Evolutionary conservation across 2,329 filamentous ascomycete species (phyloP).

Genomic region (Amylocarpus encephaloides): DNA sequence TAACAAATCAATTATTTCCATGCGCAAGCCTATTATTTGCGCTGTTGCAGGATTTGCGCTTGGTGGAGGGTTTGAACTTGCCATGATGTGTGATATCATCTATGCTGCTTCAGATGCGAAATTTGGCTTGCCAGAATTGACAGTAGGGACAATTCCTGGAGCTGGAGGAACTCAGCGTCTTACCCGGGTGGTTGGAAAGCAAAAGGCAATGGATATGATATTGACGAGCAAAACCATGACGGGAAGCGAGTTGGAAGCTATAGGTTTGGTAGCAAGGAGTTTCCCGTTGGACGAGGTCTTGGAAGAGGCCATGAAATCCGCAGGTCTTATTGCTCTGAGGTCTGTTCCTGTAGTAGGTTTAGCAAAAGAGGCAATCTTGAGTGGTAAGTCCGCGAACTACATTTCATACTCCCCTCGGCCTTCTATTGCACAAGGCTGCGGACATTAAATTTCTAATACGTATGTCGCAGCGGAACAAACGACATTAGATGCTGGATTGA

Average conservation of each 20-base stretch:
- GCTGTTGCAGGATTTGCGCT: conserved; percentile 46
- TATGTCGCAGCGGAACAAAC: conserved; percentile 36
- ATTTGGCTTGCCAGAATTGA: conserved; percentile 32
- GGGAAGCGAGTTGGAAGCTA: conserved; percentile 13
- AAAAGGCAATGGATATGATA: conserved; percentile 29
- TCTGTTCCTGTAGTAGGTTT: conserved; percentile 36
- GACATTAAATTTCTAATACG: neutral
- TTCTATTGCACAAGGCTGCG: neutral
- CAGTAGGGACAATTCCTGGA: conserved; percentile 30
- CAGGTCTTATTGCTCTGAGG: conserved; percentile 35
- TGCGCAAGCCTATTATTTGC: conserved; percentile 43
- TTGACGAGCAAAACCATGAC: conserved; percentile 18
- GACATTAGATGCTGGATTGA: conserved; percentile 36
- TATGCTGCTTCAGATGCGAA: conserved; percentile 24
- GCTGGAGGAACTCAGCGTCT: conserved; percentile 32
- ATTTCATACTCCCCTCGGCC: neutral
- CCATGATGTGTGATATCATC: conserved; percentile 38
- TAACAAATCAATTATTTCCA: conserved; percentile 31
- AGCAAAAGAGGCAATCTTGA: conserved; percentile 40
- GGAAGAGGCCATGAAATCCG: conserved; percentile 34
- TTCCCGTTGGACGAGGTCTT: conserved; percentile 34
- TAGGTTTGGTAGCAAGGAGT: conserved; percentile 24
- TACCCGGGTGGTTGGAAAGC: conserved; percentile 33
- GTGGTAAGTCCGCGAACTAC: conserved; percentile 29
- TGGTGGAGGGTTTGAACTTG: conserved; percentile 46